Percentiles rank a stretch among this genome's conserved stretches.
Evolutionary conservation across 2,329 filamentous ascomycete genomes (phyloP).

Genomic region (Curvularia sp.): DNA sequence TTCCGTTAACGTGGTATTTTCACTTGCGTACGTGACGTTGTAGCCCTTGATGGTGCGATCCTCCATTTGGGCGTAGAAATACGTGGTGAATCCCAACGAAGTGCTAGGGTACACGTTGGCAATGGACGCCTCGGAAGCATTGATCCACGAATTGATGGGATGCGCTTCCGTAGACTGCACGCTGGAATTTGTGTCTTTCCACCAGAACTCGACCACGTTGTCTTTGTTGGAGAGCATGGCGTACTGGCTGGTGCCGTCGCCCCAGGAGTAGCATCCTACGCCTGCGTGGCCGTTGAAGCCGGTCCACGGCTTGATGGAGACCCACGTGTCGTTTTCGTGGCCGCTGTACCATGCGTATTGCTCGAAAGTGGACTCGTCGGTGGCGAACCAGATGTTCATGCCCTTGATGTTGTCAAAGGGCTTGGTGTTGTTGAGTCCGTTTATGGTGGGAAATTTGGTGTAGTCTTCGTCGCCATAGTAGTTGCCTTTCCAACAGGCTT

Average conservation of each 20-base stretch:
- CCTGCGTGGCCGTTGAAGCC: slow-evolving; percentile 54
- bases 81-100: slow-evolving; percentile 53
- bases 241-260: slow-evolving; percentile 49
- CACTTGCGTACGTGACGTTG: slow-evolving; percentile 49
- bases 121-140: slow-evolving; percentile 40
- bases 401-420: slow-evolving; percentile 42
- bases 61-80: slow-evolving; percentile 52
- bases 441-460: slow-evolving; percentile 45
- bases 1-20: slow-evolving; percentile 47
- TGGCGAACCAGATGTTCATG: slow-evolving; percentile 56
- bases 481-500: slow-evolving; percentile 81
- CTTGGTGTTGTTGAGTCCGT: slow-evolving; percentile 33
- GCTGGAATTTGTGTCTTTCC: slow-evolving; percentile 54
- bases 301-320: slow-evolving; percentile 46
- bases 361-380: slow-evolving; percentile 50
- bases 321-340: slow-evolving; percentile 45
- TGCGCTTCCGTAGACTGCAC: slow-evolving; percentile 38
- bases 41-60: slow-evolving; percentile 49
- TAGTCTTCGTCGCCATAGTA: slow-evolving; percentile 52
- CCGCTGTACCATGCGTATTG: slow-evolving; percentile 53
- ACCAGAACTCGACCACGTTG: slow-evolving; percentile 52
- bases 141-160: slow-evolving; percentile 52
- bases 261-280: slow-evolving; percentile 55
- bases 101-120: slow-evolving; percentile 49
- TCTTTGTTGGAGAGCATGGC: slow-evolving; percentile 53